phyloP scores from a whole-genome alignment of 345 rosid genomes.

The Brassica nigra region DNA sequence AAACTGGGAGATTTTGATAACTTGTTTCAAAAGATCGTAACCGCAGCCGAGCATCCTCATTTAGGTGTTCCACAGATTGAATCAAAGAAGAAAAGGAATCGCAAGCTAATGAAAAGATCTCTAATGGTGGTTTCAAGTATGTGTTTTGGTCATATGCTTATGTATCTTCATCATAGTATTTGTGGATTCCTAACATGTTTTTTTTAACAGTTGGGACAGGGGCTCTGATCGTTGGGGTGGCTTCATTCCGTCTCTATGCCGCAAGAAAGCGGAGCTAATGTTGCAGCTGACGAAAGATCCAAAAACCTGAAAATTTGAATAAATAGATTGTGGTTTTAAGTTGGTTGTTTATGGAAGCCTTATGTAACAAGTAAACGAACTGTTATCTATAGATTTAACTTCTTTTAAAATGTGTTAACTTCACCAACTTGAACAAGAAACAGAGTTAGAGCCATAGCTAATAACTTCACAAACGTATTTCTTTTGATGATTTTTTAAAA shows the following conservation, averaged over 20 bases:
- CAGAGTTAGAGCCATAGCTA: not conserved
- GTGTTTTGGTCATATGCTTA: not conserved
- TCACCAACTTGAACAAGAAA: not conserved
- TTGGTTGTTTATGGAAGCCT: not conserved
- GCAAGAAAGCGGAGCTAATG: constrained; percentile 26
- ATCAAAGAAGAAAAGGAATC: constrained; percentile 47
- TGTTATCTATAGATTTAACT: not conserved
- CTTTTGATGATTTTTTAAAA: not conserved
- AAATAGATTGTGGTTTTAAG: not conserved
- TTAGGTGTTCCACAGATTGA: constrained; percentile 82
- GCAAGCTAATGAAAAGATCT: not conserved
- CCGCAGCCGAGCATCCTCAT: constrained; percentile 77
- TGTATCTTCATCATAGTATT: not conserved
- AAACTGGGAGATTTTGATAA: constrained; percentile 61
- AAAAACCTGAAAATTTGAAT: not conserved
- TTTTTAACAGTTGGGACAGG: constrained; percentile 56
- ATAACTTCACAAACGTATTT: too few species aligned
- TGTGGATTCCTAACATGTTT: not conserved
- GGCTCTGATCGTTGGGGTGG: constrained; percentile 19
- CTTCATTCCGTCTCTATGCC: not conserved
- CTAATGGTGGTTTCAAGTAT: not conserved
- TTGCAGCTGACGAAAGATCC: not conserved
- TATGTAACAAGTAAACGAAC: constrained; percentile 7
- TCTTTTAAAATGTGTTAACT: not conserved
- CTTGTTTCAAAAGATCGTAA: constrained; percentile 52